Evolutionary conservation across 106 monocot species (phyloP), one percentile per base, ranked within the genome.

Genomic region (Apostasia shenzhenica): DNA sequence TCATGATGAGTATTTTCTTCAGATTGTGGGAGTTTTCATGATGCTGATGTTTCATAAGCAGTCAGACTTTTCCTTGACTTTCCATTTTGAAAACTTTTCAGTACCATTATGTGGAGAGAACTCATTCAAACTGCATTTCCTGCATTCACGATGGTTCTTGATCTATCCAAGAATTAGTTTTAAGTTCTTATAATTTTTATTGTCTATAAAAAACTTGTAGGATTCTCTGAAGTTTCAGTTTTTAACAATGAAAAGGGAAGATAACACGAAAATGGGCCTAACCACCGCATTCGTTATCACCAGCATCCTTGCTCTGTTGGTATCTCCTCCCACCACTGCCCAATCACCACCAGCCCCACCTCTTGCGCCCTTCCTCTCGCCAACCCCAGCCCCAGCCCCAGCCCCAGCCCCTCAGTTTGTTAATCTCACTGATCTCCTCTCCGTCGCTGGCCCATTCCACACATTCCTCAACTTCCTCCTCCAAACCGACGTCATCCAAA

Each of bases 351-450:
- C 84, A 47, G 1, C 70, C 0, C 61, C 79, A 10, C 43, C 77
- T 2, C 40, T 68, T 7, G 9, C 63, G 8, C 61, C 72, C 13
- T n/a, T 81, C 0, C 75, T 81, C 6, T 49, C 95, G 14, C 92
- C 95, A 0, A 82, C 95, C 5, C 95, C 95, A 0, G 86, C 92
- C 7, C 91, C 87, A 0, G 84, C 95, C 5, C 95, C 95, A 0
- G 86, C 92, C 7, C 91, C 87, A 7, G 78, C 77, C 6, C 91
- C 88, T 0, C 59, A 69, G 48, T 63, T 59, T 2, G 84, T 87
- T 2, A 87, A 97, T 81, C 86, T 97, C 5, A 83, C 89, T 14
- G 45, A 84, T 26, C 86, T 92, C 46, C 77, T 97, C 41, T 73
- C 89, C 0, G 71, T 85, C 1, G 84, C 97, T 0, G 97, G 97